A percentile compares a stretch with the other conserved stretches of the same genome.
Conservation (phyloP, 805 yeast species). For the Candida awuae region DNA sequence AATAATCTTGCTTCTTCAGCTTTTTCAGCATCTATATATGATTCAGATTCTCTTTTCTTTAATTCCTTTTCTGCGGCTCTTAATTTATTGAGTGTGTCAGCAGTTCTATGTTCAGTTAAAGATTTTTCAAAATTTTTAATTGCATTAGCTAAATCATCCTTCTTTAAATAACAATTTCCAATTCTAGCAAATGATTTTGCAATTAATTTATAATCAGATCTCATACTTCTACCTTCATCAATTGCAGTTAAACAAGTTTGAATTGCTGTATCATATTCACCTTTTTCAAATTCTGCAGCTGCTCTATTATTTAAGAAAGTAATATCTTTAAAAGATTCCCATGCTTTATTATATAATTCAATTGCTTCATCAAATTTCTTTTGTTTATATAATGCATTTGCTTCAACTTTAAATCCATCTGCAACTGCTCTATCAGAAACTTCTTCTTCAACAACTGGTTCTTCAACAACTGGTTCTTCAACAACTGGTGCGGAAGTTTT, state of each 20-base stretch:
- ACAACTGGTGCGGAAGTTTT: constrained; percentile 14
- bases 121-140: constrained; percentile 79
- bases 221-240: constrained; percentile 79
- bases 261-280: constrained; percentile 81
- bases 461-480: constrained; percentile 1
- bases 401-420: constrained; percentile 69
- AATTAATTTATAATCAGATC: constrained; percentile 85
- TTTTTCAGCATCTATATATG: constrained; percentile 79
- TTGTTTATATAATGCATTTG: constrained; percentile 78
- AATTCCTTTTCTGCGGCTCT: constrained; percentile 81
- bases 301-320: constrained; percentile 94
- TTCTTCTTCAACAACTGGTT: constrained; percentile 26
- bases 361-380: constrained; percentile 92
- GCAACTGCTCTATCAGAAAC: constrained; percentile 40
- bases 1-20: constrained; percentile 92
- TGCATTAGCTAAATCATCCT: constrained; percentile 65
- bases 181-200: constrained; percentile 92
- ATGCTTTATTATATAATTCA: constrained; percentile 76
- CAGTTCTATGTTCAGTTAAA: constrained; percentile 93
- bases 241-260: constrained; percentile 74
- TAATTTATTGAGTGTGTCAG: constrained; percentile 81
- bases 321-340: constrained; percentile 72
- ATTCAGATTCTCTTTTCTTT: constrained; percentile 67
- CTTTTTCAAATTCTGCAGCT: constrained; percentile 96
- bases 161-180: constrained; percentile 74